A percentile compares a stretch with the other conserved stretches of the same genome.
Conservation (phyloP, 179 eudicot species). For the Spinacia oleracea region DNA sequence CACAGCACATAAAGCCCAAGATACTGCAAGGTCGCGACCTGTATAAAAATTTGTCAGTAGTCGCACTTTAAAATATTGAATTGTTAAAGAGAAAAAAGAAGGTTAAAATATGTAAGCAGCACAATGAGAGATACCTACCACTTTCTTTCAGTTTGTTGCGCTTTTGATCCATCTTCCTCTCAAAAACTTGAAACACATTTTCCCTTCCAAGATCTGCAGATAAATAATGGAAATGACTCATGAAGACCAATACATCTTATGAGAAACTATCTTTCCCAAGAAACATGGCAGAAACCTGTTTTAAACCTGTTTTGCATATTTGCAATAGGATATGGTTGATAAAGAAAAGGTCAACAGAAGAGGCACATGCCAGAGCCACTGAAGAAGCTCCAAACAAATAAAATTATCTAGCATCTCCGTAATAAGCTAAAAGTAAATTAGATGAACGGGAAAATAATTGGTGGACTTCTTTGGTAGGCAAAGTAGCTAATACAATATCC, state of each 20-base stretch:
- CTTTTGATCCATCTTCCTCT: slow-evolving; percentile 84
- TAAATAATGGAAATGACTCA: slow-evolving; percentile 18
- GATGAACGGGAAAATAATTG: background rate
- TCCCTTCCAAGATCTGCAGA: slow-evolving; percentile 72
- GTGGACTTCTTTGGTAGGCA: too few species aligned
- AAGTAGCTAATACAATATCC: background rate
- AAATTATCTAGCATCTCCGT: background rate
- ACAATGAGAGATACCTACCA: slow-evolving; percentile 41
- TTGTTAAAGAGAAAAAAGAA: background rate
- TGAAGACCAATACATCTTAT: slow-evolving; percentile 11
- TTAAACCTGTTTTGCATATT: slow-evolving; percentile 10
- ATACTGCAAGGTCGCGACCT: slow-evolving; percentile 95
- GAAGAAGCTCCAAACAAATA: background rate
- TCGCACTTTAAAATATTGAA: background rate
- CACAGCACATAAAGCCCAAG: slow-evolving; percentile 97
- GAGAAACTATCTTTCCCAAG: background rate
- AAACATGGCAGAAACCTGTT: background rate
- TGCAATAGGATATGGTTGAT: background rate
- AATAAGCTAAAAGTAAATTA: slow-evolving; percentile 3
- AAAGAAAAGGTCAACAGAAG: background rate
- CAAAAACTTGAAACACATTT: slow-evolving; percentile 65
- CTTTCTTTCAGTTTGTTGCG: slow-evolving; percentile 70
- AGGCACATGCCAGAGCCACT: background rate
- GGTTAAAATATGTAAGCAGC: background rate
- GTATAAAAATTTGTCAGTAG: slow-evolving; percentile 21